Evolutionary conservation across 2,329 filamentous ascomycete species (phyloP), one percentile per base, ranked within the genome.

Genomic region (Colletotrichum costaricense): DNA sequence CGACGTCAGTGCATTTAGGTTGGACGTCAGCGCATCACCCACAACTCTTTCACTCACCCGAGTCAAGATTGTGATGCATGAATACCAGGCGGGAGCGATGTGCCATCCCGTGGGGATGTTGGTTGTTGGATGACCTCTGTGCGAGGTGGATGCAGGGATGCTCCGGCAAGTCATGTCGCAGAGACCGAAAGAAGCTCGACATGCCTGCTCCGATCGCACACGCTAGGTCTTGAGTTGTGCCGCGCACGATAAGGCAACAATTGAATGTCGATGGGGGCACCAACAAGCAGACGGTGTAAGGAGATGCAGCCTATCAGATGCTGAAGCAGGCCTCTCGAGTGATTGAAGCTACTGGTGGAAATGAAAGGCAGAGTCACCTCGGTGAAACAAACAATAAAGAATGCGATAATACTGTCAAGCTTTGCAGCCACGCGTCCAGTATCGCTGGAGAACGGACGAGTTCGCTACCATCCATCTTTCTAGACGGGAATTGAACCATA

Each of bases 131-230:
- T 11, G 56, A 56, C 33, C 35, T 52, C 56, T 67, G 56, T 56
- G 57, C 28, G 63, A 38, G 68, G 16, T 16, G 19, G 26, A 57
- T 16, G 24, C 68, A 71, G 46, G 68, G 68, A 57, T 71, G 42
- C 63, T 71, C 68, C 14, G 68, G 68, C 68, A 59, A 26, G 16
- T 35, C 12, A 49, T 57, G 68, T 71, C 63, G 46, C 56, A 67
- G 56, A 56, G 26, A 30, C 42, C 12, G 28, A 19, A 22, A 49
- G 28, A 68, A 38, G 64, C 14, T 57, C 38, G 9, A 19, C 35
- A 68, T 72, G 69, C 69, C 56, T 67, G 64, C 58, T 24, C 28
- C 58, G 65, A 58, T 72, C 58, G 28, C 35, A 69, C 63, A n/a
- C 22, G 35, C n/a, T 24, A 28, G 49, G 38, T 72, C 38, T 72